Evolutionary conservation across 2,329 filamentous ascomycete species (phyloP).

Genomic region (Neonectria punicea): DNA sequence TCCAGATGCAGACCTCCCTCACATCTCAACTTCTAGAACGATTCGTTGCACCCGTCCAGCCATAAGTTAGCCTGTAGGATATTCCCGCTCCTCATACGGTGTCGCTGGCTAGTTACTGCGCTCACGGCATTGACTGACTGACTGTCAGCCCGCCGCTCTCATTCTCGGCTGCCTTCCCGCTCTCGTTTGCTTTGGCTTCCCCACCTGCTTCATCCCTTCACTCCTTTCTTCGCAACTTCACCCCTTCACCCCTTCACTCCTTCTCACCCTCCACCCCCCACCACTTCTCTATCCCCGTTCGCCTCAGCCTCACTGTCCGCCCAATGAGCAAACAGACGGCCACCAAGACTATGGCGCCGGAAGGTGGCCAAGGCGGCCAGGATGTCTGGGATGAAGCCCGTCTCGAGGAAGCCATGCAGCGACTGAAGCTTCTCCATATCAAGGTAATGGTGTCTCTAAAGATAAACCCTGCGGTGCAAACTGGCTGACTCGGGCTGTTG

Average conservation of each 20-base stretch:
- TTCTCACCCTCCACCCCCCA: background rate
- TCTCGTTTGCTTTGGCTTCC: slow-evolving; percentile 18
- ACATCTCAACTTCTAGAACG: slow-evolving; percentile 35
- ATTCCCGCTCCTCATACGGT: slow-evolving; percentile 20
- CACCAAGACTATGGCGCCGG: slow-evolving; percentile 32
- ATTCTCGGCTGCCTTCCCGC: slow-evolving; percentile 20
- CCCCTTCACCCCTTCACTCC: background rate
- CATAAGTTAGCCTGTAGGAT: background rate
- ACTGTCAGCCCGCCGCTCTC: slow-evolving; percentile 12
- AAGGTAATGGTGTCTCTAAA: slow-evolving; percentile 52
- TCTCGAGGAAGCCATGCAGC: slow-evolving; percentile 60
- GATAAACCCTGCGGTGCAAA: slow-evolving; percentile 22
- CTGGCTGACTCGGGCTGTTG: slow-evolving; percentile 31
- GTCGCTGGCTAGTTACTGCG: slow-evolving; percentile 15
- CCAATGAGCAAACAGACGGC: slow-evolving; percentile 38
- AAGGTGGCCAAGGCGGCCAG: slow-evolving; percentile 40
- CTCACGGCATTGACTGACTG: slow-evolving; percentile 5
- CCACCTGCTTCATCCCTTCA: slow-evolving; percentile 3
- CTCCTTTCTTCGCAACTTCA: background rate
- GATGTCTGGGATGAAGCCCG: slow-evolving; percentile 60
- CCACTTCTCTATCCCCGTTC: background rate
- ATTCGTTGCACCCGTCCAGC: slow-evolving; percentile 26
- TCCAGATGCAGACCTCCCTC: slow-evolving; percentile 21
- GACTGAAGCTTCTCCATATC: slow-evolving; percentile 65
- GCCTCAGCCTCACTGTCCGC: slow-evolving; percentile 9